phyloP scores from a whole-genome alignment of 257 asterid genomes.

The Coffea eugenioides region DNA sequence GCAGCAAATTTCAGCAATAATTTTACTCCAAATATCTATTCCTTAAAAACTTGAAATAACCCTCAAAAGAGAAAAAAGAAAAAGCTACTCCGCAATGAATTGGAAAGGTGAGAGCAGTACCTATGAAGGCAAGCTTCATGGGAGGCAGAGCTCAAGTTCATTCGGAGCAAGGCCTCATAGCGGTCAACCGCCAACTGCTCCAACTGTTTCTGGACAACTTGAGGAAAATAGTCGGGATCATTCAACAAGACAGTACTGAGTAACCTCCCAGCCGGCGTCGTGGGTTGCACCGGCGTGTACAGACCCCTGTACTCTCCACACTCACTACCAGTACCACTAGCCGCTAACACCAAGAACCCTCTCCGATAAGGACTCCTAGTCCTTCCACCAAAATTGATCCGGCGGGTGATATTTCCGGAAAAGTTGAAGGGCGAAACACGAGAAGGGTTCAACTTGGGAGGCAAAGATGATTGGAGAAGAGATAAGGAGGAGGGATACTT shows the following conservation, averaged over 20 bases:
- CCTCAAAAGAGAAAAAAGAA: background rate
- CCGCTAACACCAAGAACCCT: constrained; percentile 29
- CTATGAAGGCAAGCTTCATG: constrained; percentile 78
- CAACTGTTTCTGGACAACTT: constrained; percentile 50
- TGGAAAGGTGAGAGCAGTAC: constrained; percentile 25
- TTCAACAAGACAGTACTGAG: constrained; percentile 58
- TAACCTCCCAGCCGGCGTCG: constrained; percentile 59
- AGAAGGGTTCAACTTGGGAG: constrained; percentile 13
- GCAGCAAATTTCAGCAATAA: background rate
- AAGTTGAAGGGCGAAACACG: background rate
- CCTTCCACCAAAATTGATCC: constrained; percentile 14
- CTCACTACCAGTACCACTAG: constrained; percentile 35
- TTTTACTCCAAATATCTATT: background rate
- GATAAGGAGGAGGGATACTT: constrained; percentile 16
- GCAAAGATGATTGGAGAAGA: constrained; percentile 24
- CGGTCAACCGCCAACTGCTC: constrained; percentile 51
- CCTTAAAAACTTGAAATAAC: background rate
- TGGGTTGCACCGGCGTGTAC: constrained; percentile 71
- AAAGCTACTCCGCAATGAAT: background rate
- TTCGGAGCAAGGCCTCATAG: constrained; percentile 56
- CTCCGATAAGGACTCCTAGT: constrained; percentile 12
- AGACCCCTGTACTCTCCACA: constrained; percentile 51
- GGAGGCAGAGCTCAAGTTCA: constrained; percentile 57
- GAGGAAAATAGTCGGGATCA: constrained; percentile 47
- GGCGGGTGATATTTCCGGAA: constrained; percentile 10